Percentiles rank a stretch among this genome's conserved stretches.
phyloP scores from a whole-genome alignment of 1,139 yeast species.

The Pichia sp. region DNA sequence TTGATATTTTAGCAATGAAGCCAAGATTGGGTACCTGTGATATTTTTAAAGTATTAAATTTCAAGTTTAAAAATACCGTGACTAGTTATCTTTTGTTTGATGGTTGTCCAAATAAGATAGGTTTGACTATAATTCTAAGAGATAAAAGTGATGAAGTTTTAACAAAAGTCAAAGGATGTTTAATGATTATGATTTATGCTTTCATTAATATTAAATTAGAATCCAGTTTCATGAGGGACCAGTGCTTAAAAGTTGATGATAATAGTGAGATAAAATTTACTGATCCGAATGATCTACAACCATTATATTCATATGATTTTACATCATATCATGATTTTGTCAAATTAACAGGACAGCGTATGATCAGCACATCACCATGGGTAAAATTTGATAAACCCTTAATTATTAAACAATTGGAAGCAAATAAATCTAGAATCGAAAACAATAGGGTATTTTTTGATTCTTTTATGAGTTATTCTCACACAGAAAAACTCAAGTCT shows the following conservation, averaged over 20 bases:
- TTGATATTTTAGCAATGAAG: slow-evolving; percentile 54
- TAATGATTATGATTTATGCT: slow-evolving; percentile 74
- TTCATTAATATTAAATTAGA: slow-evolving; percentile 76
- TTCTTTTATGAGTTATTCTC: slow-evolving; percentile 16
- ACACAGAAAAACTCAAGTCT: slow-evolving; percentile 3
- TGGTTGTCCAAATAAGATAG: slow-evolving; percentile 69
- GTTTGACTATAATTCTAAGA: slow-evolving; percentile 76
- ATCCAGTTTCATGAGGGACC: slow-evolving; percentile 72
- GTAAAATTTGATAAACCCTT: slow-evolving; percentile 41
- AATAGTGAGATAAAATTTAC: neutral
- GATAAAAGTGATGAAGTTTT: slow-evolving; percentile 63
- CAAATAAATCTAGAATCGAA: slow-evolving; percentile 32
- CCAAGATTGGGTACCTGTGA: slow-evolving; percentile 70
- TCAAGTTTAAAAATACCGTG: slow-evolving; percentile 44
- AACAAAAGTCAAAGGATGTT: slow-evolving; percentile 65
- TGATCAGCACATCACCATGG: slow-evolving; percentile 45
- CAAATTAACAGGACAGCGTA: slow-evolving; percentile 34
- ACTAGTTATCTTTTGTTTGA: slow-evolving; percentile 72
- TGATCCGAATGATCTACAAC: slow-evolving; percentile 7
- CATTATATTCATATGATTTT: slow-evolving; percentile 17
- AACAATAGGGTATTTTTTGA: slow-evolving; percentile 24
- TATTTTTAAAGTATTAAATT: slow-evolving; percentile 64
- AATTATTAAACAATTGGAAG: slow-evolving; percentile 36
- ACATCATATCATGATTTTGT: slow-evolving; percentile 32
- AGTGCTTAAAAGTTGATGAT: slow-evolving; percentile 39